phyloP scores from a whole-genome alignment of 1,284 basidiomycete species.

The Papiliotrema flavescens region DNA sequence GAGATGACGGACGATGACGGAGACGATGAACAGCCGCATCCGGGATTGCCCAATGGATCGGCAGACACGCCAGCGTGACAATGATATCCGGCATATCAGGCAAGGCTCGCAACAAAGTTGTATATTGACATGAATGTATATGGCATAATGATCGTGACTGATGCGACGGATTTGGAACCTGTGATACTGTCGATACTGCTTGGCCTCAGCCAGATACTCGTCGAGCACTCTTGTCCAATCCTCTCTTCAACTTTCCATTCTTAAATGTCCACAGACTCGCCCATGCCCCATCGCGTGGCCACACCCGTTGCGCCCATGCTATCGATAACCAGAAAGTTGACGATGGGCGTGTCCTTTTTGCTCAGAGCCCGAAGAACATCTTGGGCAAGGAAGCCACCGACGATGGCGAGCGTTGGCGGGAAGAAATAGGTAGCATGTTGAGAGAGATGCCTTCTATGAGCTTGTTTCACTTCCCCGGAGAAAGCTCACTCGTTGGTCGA shows the following conservation, averaged over 20 bases:
- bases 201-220: neutral
- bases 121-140: neutral
- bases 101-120: neutral
- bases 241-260: neutral
- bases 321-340: constrained; percentile 87
- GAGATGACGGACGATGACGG: neutral
- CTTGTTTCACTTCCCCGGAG: neutral
- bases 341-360: constrained; percentile 83
- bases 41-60: neutral
- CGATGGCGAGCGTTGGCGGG: constrained; percentile 82
- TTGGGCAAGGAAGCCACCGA: constrained; percentile 91
- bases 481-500: constrained; percentile 31
- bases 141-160: neutral
- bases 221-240: neutral
- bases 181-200: too few species aligned
- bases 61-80: neutral
- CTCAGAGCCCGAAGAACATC: constrained; percentile 89
- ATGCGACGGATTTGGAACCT: neutral
- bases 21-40: neutral
- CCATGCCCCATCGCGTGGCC: constrained; percentile 37
- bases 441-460: constrained; percentile 55
- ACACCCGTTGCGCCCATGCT: constrained; percentile 58
- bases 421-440: constrained; percentile 77
- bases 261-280: constrained; percentile 22
- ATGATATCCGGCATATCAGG: neutral